Evolutionary conservation across 106 monocot genomes (phyloP).

Genomic region (Platanthera zijinensis): DNA sequence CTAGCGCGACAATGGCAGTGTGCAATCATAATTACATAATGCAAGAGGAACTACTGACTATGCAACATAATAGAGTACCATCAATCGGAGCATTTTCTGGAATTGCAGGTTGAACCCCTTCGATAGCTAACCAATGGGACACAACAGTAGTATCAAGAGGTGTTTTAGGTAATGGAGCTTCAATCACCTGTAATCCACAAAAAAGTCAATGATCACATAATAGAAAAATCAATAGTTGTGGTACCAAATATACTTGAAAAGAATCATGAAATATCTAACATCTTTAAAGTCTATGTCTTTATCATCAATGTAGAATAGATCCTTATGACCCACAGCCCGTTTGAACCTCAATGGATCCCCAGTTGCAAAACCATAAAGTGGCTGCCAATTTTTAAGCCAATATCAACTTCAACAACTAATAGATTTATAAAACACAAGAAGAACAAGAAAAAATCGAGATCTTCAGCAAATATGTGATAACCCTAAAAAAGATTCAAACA

Average conservation of each 20-base stretch:
- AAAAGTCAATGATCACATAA: not conserved
- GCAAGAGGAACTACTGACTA: not conserved
- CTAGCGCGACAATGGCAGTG: not conserved
- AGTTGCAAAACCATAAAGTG: slow-evolving; percentile 97
- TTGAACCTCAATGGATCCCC: slow-evolving; percentile 86
- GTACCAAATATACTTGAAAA: not conserved
- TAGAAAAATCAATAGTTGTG: not conserved
- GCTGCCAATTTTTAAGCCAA: slow-evolving; percentile 30
- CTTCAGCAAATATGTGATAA: not conserved
- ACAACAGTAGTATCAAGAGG: slow-evolving; percentile 87
- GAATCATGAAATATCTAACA: slow-evolving; percentile 15
- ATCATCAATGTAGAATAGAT: slow-evolving; percentile 96
- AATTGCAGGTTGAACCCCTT: slow-evolving; percentile 91
- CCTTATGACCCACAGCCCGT: slow-evolving; percentile 89
- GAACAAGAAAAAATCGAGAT: not conserved
- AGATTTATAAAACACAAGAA: no score
- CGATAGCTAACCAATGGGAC: slow-evolving; percentile 89
- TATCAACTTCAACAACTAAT: not conserved
- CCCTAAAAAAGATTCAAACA: not conserved
- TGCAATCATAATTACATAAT: not conserved
- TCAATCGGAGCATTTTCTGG: slow-evolving; percentile 89
- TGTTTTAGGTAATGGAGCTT: slow-evolving; percentile 89
- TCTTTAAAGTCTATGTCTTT: slow-evolving; percentile 93
- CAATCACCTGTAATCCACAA: slow-evolving; percentile 50
- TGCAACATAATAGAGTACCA: slow-evolving; percentile 29